Evolutionary conservation across 23 red algal species (phyloP), one percentile per base, ranked within the genome.

Genomic region (Rhodosorus marinus): DNA sequence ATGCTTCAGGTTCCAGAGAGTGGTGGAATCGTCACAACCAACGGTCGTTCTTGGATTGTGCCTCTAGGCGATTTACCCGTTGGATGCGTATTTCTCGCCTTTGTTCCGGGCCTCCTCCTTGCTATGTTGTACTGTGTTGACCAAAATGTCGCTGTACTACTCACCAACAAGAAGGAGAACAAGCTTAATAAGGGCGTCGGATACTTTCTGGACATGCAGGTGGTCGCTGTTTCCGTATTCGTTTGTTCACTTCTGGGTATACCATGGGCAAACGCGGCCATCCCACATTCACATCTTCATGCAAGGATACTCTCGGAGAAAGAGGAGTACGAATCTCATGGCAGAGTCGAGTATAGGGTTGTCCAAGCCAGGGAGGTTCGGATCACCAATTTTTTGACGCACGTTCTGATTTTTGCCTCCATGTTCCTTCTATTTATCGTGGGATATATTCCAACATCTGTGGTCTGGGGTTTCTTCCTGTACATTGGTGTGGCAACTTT

Each of bases 281-380:
- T 94, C 2, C 87, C 87, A 48, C 87, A 94, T 65, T 94, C 87
- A 55, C 80, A 64, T n/a, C 24, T 94, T 0, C 87, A 94, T 51
- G 87, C 74, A 0, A 56, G 74, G 26, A 69, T 72, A 30, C 67
- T 94, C 19, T 77, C 87, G 29, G 87, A 94, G 33, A 76, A 69
- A 23, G 87, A 78, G 34, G 87, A 83, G 56, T 80, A 78, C 40
- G 69, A 94, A 31, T 22, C 55, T 48, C 64, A 80, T 54, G 87
- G 87, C 4, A 47, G 70, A 27, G 34, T 46, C 14, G 67, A 68
- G 24, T 63, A 66, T 32, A 55, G 87, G 17, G 73, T 94, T 26
- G 54, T 94, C 17, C 80, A 69, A 32, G 62, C 87, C 8, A 57
- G 87, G 47, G 87, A 94, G 47, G 75, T 70, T 32, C 69, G 87